Evolutionary conservation across 176 grass and related monocot species (phyloP), one percentile per base, ranked within the genome.

Genomic region (Lolium perenne): DNA sequence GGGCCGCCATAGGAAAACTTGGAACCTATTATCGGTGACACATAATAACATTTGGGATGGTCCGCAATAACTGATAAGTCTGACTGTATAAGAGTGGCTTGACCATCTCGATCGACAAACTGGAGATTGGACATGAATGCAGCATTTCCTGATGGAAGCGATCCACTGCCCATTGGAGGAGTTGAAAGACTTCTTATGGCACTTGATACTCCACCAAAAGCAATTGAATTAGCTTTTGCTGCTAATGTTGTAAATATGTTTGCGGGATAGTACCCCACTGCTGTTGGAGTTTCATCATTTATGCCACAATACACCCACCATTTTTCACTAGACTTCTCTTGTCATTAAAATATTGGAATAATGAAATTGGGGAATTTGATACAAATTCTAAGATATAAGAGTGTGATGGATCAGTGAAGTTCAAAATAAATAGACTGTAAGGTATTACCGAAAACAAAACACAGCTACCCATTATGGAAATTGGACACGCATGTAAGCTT

Each of bases 231-330:
- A 16, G 64, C 64, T 17, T 67, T 67, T 67, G 5, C 6, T 0
- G 64, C 64, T 38, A 67, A 38, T 38, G 64, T 32, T 67, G 64
- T 67, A 38, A 67, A 67, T 38, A 67, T 15, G 14, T 67, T 67
- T 38, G 29, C 26, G 0, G 64, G 64, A 67, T 38, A 67, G 64
- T 67, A 67, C 14, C 64, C 64, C 14, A 67, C 29, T 0, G 64
- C 64, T 17, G 64, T 67, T 38, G 64, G 64, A 38, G 14, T 17
- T 1, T 38, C 64, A 38, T 38, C 7, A 8, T 67, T 67, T 0
- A 67, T 29, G 64, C 64, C 64, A 0, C 29, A 67, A 17, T 67
- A 67, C 64, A 67, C 0, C 64, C 29, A 67, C 64, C 64, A 67
- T 15, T 67, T 38, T 67, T 1, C 64, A 67, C 29, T 38, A 0